Evolutionary conservation across 1,139 yeast species (phyloP), one percentile per base, ranked within the genome.

Genomic region (Sugiyamaella xylanicola): DNA sequence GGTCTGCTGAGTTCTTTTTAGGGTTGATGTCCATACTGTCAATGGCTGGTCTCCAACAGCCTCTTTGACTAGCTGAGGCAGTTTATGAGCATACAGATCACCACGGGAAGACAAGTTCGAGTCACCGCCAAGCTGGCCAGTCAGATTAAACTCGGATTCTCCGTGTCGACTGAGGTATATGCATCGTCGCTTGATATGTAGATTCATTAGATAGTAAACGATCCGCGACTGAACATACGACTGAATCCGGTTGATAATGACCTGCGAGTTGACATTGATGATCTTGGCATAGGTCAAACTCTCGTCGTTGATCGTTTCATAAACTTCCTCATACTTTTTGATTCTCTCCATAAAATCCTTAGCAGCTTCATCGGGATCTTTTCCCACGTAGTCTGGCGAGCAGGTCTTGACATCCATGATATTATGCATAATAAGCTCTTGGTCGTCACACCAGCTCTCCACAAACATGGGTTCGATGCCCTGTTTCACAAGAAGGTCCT

Each of bases 101-200:
- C 99, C 99, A 51, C 99, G 79, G 59, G 86, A 87, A 44, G 95
- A 85, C 56, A 93, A 77, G 65, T 86, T 82, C 2, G 97, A 90
- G 74, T 93, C 98, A 22, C 99, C 99, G 27, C 99, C 99, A 61
- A 93, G 87, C 72, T 91, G 91, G 35, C 97, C 97, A 49, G 93
- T 91, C 62, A 93, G 79, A 70, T 93, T 93, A 75, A 86, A 93
- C 69, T 85, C 86, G 1, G 96, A 87, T 74, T 93, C 99, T 35
- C 99, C 99, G 66, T 93, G 99, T 64, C 99, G 82, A 49, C 96
- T 88, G 54, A 93, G 78, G 92, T 96, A 93, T 60, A 93, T 91
- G 61, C 86, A 81, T 63, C 98, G 81, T 35, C 97, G 96, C 69
- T 89, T 89, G 63, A 91, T 89, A 72, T 92, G 97, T 64, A 93